Conservation (phyloP, 345 rosid species). For the thale cress (Arabidopsis thaliana) region TAIR10.1 NC_003075.7:616001-616500, state of each 20-base stretch:
- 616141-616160: slow-evolving; percentile 39
- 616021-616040: not conserved
- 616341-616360: not conserved
- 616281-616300: slow-evolving; percentile 28
- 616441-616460: not conserved
- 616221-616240: not conserved
- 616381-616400: not conserved
- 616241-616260: slow-evolving; percentile 28
- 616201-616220: slow-evolving; percentile 32
- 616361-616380: not conserved
- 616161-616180: slow-evolving; percentile 11
- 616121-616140: slow-evolving; percentile 29
- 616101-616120: slow-evolving; percentile 38
- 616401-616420: slow-evolving; percentile 20
- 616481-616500: not conserved
- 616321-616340: not conserved
- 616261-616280: slow-evolving; percentile 35
- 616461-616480: not conserved
- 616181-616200: slow-evolving; percentile 35
- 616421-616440: slow-evolving; percentile 17
- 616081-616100: slow-evolving; percentile 29
- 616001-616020: not conserved
- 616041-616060: not conserved
- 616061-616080: slow-evolving; percentile 36
- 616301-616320: slow-evolving; percentile 1